Evolutionary conservation across 1,284 basidiomycete species (phyloP), one percentile per base, ranked within the genome.

Genomic region (Cryptococcus maquisensis): DNA sequence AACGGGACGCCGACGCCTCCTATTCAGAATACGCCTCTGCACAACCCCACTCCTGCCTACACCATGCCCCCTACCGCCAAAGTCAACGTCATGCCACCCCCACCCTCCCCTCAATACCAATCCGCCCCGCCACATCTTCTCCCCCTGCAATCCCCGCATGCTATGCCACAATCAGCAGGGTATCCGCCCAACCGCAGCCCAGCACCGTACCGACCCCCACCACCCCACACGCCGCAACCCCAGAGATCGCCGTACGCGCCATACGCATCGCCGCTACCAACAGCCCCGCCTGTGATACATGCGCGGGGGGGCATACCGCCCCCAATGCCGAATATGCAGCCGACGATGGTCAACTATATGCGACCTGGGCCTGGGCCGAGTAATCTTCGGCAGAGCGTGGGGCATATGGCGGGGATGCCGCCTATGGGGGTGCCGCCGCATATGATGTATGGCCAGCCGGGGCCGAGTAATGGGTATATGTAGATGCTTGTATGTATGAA

Each of bases 341-440:
- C 45, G 10, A 18, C 52, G 21, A 10, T 49, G 47, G 41, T 38
- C 20, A 40, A 39, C 20, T 61, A 57, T 50, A 49, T 48, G 3
- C 45, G 63, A 55, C 58, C 64, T 18, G 60, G 46, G 10, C 58
- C 62, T 13, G 59, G 59, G n/a, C 64, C 66, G 26, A 65, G 62
- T n/a, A 59, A 52, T 35, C 41, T 68, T 23, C 53, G 66, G 28
- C 66, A 68, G 57, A 62, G 61, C 46, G 65, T 66, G 43, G 63
- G 62, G 26, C 64, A 57, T 5, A 48, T 32, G 8, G 51, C 48
- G 16, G 21, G 54, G 40, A 45, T 20, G 21, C 39, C 51, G 18
- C 47, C 24, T 51, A 51, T 51, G 42, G 40, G 24, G 37, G 24
- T 23, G 21, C 32, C 18, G 36, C 26, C 38, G 12, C 24, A 32